These are phyloP conservation scores for Liquidambar formosana DNA, from an alignment of 164 flowering plant species.

Conservation along the genomic window DNA sequence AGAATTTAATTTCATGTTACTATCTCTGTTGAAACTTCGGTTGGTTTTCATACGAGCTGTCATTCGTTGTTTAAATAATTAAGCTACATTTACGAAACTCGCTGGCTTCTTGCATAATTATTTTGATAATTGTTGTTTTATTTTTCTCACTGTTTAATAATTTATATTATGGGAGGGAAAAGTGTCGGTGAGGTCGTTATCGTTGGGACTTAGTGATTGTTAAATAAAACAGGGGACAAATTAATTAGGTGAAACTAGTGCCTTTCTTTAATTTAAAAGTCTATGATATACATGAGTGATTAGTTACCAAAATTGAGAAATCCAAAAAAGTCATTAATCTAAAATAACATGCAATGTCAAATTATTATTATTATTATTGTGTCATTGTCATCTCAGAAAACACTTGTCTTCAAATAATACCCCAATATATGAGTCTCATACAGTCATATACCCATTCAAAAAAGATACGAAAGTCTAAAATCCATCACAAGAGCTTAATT, in stretches of 20 bases:
- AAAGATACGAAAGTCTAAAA: too few relatives aligned
- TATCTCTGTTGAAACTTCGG: not conserved
- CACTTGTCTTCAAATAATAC: too few relatives aligned
- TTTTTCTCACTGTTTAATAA: not conserved
- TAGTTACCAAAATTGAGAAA: too few relatives aligned
- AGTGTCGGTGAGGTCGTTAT: constrained; percentile 2
- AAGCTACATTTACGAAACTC: not conserved
- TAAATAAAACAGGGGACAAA: not conserved
- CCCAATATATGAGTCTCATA: too few relatives aligned
- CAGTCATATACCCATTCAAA: too few relatives aligned
- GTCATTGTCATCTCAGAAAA: too few relatives aligned
- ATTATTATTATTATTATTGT: too few relatives aligned
- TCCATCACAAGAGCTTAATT: too few relatives aligned
- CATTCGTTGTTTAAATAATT: not conserved
- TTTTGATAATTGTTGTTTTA: not conserved
- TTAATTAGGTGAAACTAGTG: not conserved
- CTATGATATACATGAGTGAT: too few relatives aligned
- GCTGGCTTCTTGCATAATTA: not conserved
- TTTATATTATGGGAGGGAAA: not conserved
- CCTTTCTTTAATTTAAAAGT: not conserved
- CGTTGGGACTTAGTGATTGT: not conserved
- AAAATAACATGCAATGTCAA: too few relatives aligned
- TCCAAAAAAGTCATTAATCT: too few relatives aligned
- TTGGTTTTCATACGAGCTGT: not conserved
- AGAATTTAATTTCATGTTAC: not conserved